Evolutionary conservation across 495 filamentous ascomycete genomes (phyloP), one percentile per base, ranked within the genome.

Genomic region (Darksidea phi): DNA sequence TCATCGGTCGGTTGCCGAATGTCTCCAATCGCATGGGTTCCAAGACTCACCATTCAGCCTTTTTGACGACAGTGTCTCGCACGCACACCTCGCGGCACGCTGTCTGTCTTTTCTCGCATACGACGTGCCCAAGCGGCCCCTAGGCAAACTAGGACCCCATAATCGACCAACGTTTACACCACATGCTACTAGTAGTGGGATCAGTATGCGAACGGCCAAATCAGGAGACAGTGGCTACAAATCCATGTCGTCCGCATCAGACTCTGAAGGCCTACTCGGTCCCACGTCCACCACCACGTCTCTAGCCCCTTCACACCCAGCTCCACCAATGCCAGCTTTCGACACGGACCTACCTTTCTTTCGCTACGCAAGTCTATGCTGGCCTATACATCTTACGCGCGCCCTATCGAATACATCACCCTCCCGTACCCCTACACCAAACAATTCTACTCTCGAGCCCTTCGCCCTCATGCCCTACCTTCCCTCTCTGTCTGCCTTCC

Each of bases 141-240:
- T 66, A 1, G 37, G 50, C 6, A 18, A 47, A 17, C 53, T 61
- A 6, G 25, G 38, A 17, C 58, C 57, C 10, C 51, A 52, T 23
- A 48, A 6, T 20, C 41, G 37, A 37, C 62, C 50, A 21, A 3
- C 48, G 12, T 24, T 18, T 1, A 18, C 49, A 15, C 34, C 57
- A 17, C 37, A 38, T 11, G 32, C 48, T 36, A 46, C 42, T 1
- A 56, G 48, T 21, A 61, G 57, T 46, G 63, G 57, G 8, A 51
- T 52, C n/a, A 56, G 50, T 1, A 42, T 61, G n/a, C 36, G 63
- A 28, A 66, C 63, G 15, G 20, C 15, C 6, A 47, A 51, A 18
- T 66, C 63, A 6, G 57, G 50, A 4, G 63, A 66, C 20, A 66
- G 63, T 37, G 63, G 63, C 15, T 66, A 61, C 41, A 61, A 66